Base-by-base conservation (phyloP, 352 stramenopile species). In the Phytopythium helicoides region DNA sequence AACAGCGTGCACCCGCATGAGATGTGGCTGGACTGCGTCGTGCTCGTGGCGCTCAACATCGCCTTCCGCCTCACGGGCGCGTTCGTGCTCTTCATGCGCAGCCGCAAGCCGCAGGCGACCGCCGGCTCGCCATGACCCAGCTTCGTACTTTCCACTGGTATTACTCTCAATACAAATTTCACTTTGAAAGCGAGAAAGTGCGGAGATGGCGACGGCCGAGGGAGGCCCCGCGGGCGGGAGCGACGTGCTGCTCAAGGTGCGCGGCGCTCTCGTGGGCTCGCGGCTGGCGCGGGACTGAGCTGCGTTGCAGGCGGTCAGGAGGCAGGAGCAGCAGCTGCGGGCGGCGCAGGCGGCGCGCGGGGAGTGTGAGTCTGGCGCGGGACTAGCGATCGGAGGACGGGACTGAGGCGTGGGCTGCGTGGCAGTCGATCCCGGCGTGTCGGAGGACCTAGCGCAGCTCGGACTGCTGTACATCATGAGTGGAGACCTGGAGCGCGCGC, bases 391-490 rank as follows among this genome's bases (percentile, higher is more conserved):
- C 47, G n/a, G 39, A 3, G 11, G 15, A 7, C 22, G n/a, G n/a
- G n/a, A n/a, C n/a, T n/a, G n/a, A n/a, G n/a, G n/a, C n/a, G n/a
- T n/a, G n/a, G n/a, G n/a, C n/a, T n/a, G n/a, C n/a, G n/a, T n/a
- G 6, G 15, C 47, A 91, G 81, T 91, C 51, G 61, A 85, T 36
- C 47, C 34, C 12, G 60, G 51, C 7, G 60, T 89, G 16, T 82
- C 77, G n/a, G 76, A 89, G 42, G 68, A 89, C 34, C 66, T 91
- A 26, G 73, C 70, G 48, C 77, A 91, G 55, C 64, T 89, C 31
- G 75, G 76, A 33, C 55, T 86, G 47, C 75, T 89, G 53, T 82
- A 72, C 61, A 83, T 75, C 52, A 89, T 91, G 76, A 74, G 73
- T 38, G 74, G 81, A 34, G 73, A 76, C 31, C 66, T 81, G 60